Conservation (phyloP, 2,329 filamentous ascomycete species). For the Cryphonectria parasitica region DNA sequence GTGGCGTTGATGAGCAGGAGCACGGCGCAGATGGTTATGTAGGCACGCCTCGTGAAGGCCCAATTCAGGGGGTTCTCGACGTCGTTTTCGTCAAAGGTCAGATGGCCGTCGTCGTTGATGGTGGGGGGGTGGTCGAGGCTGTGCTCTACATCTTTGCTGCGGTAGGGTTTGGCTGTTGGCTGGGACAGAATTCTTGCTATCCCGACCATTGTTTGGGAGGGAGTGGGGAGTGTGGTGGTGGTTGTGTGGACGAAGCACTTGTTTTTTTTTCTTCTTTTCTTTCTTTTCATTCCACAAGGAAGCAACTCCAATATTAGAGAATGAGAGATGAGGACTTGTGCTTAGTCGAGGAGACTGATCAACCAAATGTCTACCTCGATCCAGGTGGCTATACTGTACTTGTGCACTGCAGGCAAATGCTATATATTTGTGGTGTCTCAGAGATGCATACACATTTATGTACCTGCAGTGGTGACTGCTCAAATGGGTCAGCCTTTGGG, state of each 20-base stretch:
- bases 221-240: background rate
- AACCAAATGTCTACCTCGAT: background rate
- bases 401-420: background rate
- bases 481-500: too few species aligned
- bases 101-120: constrained; percentile 53
- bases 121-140: constrained; percentile 40
- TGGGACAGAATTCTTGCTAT: constrained; percentile 52
- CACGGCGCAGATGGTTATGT: constrained; percentile 47
- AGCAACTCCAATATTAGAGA: background rate
- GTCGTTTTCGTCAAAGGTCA: constrained; percentile 56
- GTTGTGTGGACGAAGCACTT: background rate
- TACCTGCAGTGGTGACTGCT: too few species aligned
- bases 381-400: too few species aligned
- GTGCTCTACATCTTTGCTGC: constrained; percentile 44
- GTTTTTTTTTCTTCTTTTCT: too few species aligned
- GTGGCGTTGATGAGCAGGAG: constrained; percentile 59
- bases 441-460: background rate
- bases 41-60: constrained; percentile 44
- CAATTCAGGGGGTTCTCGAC: constrained; percentile 56
- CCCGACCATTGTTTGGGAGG: constrained; percentile 39
- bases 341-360: too few species aligned
- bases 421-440: too few species aligned
- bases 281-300: background rate
- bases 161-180: constrained; percentile 57
- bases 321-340: too few species aligned